Evolutionary conservation across 306 rosid genomes (phyloP), one percentile per base, ranked within the genome.

Genomic region (Fragaria iinumae): DNA sequence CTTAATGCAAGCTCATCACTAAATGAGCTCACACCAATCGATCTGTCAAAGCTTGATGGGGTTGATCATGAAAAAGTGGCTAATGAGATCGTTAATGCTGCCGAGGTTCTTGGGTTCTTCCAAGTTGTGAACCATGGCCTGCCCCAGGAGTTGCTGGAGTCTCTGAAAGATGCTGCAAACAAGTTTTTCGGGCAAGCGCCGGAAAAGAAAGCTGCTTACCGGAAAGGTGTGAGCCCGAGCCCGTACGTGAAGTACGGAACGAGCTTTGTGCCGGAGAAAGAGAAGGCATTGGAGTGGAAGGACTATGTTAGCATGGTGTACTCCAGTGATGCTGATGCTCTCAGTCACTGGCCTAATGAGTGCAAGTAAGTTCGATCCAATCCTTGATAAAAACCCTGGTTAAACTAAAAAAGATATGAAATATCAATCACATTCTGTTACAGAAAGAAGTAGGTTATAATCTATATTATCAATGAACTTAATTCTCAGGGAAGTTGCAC

Each of bases 241-340:
- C 77, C 84, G 0, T 27, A 32, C 36, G 81, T 91, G 18, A 89
- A 79, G 76, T 87, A 86, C 32, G 89, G 86, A 3, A 91, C 91
- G 4, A 89, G 92, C 84, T 91, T 91, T 75, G 90, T 47, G 29
- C 96, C 96, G 8, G 90, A 90, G 86, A 87, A 82, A 55, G 96
- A 90, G 78, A 81, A 74, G 62, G 85, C 88, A 0, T 77, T 90
- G 85, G 91, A 88, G 67, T 90, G 96, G 93, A 90, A 84, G 79
- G 93, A 88, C 48, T 87, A 87, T 57, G 52, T 88, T 3, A 85
- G 86, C 29, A 85, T 90, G 96, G 78, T 67, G 13, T 87, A 83
- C 50, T 83, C 75, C 49, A 56, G 1, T 67, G 96, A 90, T 70
- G 86, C 78, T 36, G 91, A 88, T 36, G 91, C 96, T 79, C 84